Conservation (phyloP, 257 asterid genomes). For the Sherardia arvensis region DNA sequence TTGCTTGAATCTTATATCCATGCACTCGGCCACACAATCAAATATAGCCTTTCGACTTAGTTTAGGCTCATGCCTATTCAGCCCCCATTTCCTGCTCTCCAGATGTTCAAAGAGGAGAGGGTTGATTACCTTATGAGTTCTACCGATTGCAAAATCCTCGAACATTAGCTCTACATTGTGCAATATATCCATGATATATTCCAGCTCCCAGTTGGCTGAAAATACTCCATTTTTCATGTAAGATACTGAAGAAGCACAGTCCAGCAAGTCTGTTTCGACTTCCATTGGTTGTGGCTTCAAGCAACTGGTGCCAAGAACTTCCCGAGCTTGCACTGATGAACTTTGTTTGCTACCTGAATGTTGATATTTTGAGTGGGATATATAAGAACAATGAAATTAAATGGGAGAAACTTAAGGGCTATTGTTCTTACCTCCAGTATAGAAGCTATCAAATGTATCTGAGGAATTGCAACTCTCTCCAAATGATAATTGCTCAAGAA, state of each 20-base stretch:
- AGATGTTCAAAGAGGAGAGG: constrained; percentile 45
- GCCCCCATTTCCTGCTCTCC: constrained; percentile 27
- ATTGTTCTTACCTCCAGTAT: constrained; percentile 39
- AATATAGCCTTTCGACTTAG: constrained; percentile 41
- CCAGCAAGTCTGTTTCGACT: constrained; percentile 52
- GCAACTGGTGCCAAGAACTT: constrained; percentile 35
- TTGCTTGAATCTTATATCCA: constrained; percentile 46
- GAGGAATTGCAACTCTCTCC: constrained; percentile 39
- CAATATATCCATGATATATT: constrained; percentile 60
- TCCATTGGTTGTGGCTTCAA: constrained; percentile 29
- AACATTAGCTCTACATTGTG: constrained; percentile 45
- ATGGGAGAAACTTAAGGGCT: not conserved
- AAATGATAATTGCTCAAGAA: constrained; percentile 28
- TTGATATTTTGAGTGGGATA: not conserved
- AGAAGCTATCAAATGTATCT: constrained; percentile 38
- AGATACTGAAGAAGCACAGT: constrained; percentile 69
- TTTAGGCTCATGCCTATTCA: constrained; percentile 22
- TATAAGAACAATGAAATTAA: not conserved
- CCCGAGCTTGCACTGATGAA: constrained; percentile 49
- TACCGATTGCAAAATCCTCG: constrained; percentile 49
- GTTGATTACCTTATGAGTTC: constrained; percentile 28
- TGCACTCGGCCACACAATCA: constrained; percentile 56
- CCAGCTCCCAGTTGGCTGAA: constrained; percentile 41
- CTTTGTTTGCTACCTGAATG: constrained; percentile 55
- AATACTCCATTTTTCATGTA: constrained; percentile 12